Base-by-base conservation (phyloP, 1,139 yeast genomes). In the Scheffersomyces stambukii region DNA sequence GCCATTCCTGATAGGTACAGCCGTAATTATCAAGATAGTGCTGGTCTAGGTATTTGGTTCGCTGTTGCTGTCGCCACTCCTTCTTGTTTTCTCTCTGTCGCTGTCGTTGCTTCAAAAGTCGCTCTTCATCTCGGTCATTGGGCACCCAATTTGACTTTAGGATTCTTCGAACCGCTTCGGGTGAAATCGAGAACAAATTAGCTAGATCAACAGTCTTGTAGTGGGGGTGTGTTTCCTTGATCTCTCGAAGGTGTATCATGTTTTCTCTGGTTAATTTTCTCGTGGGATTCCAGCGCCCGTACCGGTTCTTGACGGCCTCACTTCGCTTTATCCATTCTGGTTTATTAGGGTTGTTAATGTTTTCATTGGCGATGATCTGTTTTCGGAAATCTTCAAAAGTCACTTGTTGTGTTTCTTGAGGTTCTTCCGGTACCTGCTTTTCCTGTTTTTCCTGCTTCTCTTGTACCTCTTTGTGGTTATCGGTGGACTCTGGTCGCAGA, bases 151-250 rank as follows among this genome's bases (percentile, higher is more conserved):
- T 74, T 5, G 94, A 78, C 34, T 32, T 47, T 74, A 89, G 52
- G 8, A 89, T 85, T 37, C 96, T 68, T 34, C 96, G 60, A 2
- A 88, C 72, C 0, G 93, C 85, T 42, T 88, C 95, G 0, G 95
- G 93, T 1, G 94, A 81, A 3, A 86, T 69, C 32, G 70, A 63
- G 53, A 81, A 88, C 47, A 72, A 70, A 20, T 68, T 62, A 0
- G 91, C 81, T 11, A 89, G 54, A 28, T 78, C 81, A 2, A 66
- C 60, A 1, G 81, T 70, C 7, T 70, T 71, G 33, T 84, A 42
- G 16, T 72, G 67, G 0, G 96, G 96, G 42, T 70, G 54, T 30
- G 64, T 61, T 16, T 57, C 56, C 40, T 76, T 79, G 24, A 88
- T 48, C 8, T 64, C 52, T 30, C 84, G 59, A 5, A 89, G 68